A percentile compares a stretch with the other conserved stretches of the same genome.
Evolutionary conservation across 176 grass and related monocot genomes (phyloP).

Genomic region (Bromus sterilis): DNA sequence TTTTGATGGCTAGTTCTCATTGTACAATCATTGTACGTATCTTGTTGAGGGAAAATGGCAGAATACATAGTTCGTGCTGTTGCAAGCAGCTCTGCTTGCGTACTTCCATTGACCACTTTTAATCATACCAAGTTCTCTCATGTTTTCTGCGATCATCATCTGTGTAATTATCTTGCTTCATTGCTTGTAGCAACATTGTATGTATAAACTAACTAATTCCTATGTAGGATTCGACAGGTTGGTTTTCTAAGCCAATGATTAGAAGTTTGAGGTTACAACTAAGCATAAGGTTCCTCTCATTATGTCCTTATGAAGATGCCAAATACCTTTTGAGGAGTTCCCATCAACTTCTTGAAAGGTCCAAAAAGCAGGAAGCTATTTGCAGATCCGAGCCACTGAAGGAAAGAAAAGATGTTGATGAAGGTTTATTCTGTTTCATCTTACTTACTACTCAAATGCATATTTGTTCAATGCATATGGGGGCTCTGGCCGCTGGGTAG

Average conservation of each 20-base stretch:
- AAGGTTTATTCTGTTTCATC: constrained; percentile 38
- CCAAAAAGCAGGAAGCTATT: constrained; percentile 63
- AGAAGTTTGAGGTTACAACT: constrained; percentile 70
- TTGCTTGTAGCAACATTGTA: neutral
- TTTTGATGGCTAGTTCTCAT: neutral
- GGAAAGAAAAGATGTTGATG: constrained; percentile 38
- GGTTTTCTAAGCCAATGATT: constrained; percentile 74
- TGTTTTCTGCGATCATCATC: neutral
- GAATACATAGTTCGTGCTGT: neutral
- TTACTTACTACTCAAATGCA: neutral
- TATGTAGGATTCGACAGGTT: constrained; percentile 65
- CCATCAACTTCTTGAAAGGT: constrained; percentile 57
- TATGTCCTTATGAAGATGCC: constrained; percentile 44
- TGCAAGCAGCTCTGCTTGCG: neutral
- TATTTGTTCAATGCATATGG: neutral
- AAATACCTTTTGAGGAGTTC: constrained; percentile 45
- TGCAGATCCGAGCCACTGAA: constrained; percentile 41
- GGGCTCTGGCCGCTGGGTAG: neutral
- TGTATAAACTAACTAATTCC: constrained; percentile 33
- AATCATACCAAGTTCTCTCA: neutral
- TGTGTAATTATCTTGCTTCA: neutral
- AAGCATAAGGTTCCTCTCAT: constrained; percentile 63
- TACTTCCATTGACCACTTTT: neutral
- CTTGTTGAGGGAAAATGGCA: neutral
- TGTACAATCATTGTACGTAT: constrained; percentile 2